phyloP scores from a whole-genome alignment of 257 asterid species.

The Parsonsia alboflavescens region DNA sequence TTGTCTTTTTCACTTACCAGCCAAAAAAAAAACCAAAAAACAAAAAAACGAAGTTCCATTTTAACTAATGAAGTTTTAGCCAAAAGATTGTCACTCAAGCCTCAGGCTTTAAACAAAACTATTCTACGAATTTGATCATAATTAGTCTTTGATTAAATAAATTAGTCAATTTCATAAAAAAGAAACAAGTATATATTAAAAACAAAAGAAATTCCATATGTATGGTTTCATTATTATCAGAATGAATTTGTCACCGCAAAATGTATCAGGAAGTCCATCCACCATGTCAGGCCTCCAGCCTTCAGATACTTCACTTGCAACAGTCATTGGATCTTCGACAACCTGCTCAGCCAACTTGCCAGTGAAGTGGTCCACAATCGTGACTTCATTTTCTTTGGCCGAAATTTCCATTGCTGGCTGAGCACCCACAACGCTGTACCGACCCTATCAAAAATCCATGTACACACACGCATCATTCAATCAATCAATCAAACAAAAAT shows the following conservation, averaged over 20 bases:
- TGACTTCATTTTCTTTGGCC: slow-evolving; percentile 68
- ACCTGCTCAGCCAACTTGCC: slow-evolving; percentile 40
- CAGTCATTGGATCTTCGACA: slow-evolving; percentile 66
- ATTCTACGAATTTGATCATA: no score
- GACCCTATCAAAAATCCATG: slow-evolving; percentile 44
- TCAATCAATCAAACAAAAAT: neutral
- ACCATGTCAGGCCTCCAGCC: slow-evolving; percentile 67
- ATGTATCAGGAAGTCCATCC: slow-evolving; percentile 69
- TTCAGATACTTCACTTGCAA: slow-evolving; percentile 64
- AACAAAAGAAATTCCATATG: no score
- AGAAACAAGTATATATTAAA: no score
- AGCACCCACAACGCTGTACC: slow-evolving; percentile 85
- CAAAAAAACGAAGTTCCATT: no score
- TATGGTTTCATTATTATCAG: no score
- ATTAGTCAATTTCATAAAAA: no score
- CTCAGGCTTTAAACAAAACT: no score
- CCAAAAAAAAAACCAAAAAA: no score
- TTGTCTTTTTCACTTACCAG: no score
- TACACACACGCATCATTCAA: neutral
- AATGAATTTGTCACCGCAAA: slow-evolving; percentile 55
- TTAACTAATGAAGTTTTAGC: no score
- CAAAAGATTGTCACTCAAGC: no score
- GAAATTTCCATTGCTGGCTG: slow-evolving; percentile 77
- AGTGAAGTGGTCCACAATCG: slow-evolving; percentile 56
- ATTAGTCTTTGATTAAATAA: no score